These are phyloP conservation scores for Colletotrichum incanum DNA, from an alignment of 2,329 filamentous ascomycete species.

Conservation along the genomic window DNA sequence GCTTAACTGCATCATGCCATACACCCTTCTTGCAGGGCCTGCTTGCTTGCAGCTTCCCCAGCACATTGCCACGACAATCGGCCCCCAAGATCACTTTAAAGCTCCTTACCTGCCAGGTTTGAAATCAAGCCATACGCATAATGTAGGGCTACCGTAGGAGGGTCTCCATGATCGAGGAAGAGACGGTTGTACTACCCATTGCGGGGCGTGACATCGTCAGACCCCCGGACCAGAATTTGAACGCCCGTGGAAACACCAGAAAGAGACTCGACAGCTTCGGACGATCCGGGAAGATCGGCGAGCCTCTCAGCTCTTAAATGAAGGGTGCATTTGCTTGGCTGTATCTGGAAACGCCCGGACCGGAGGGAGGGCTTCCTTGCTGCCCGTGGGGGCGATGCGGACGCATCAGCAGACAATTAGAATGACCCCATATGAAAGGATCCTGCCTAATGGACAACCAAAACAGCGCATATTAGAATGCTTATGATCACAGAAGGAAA, in stretches of 20 bases:
- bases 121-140: too few species aligned
- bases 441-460: too few species aligned
- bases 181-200: too few species aligned
- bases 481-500: background rate
- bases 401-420: background rate
- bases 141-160: background rate
- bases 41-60: too few species aligned
- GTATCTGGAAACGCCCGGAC: background rate
- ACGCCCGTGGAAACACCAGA: background rate
- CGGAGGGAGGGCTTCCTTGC: conserved; percentile 4
- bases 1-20: background rate
- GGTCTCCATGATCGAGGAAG: background rate
- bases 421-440: background rate
- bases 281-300: background rate
- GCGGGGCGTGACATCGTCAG: conserved; percentile 3
- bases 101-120: background rate
- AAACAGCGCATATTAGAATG: background rate
- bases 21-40: background rate
- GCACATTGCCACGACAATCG: background rate
- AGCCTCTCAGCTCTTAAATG: background rate
- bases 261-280: background rate
- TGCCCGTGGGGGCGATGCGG: background rate
- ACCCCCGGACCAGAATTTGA: background rate
- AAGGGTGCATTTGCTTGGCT: background rate
- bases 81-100: background rate